Percentiles rank a stretch among this genome's conserved stretches.
phyloP scores from a whole-genome alignment of 2,329 filamentous ascomycete genomes.

The Beauveria sp. region DNA sequence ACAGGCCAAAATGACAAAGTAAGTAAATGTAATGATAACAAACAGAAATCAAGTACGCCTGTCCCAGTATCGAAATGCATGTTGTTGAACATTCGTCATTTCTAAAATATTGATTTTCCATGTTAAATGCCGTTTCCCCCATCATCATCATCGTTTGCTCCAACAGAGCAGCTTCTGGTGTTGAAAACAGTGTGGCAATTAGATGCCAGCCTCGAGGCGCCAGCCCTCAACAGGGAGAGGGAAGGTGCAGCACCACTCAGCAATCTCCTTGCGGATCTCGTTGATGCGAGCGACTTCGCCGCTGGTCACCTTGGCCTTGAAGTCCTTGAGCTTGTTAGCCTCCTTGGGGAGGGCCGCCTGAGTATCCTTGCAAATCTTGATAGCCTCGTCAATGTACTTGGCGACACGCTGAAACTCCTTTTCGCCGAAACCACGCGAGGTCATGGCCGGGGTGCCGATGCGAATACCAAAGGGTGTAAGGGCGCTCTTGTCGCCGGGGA shows the following conservation, averaged over 20 bases:
- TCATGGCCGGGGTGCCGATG: conserved; percentile 97
- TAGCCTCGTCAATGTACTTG: conserved; percentile 77
- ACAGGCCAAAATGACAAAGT: background rate
- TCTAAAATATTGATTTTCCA: conserved; percentile 5
- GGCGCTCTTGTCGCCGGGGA: conserved; percentile 94
- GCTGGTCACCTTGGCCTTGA: conserved; percentile 82
- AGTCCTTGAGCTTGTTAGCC: conserved; percentile 99
- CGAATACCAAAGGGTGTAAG: conserved; percentile 91
- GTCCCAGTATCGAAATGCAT: conserved; percentile 9
- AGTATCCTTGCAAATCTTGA: conserved; percentile 85
- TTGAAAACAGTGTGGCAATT: conserved; percentile 20
- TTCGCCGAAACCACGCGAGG: conserved; percentile 84
- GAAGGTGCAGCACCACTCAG: conserved; percentile 80
- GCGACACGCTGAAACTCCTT: conserved; percentile 89
- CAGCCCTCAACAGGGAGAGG: conserved; percentile 80
- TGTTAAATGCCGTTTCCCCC: conserved; percentile 11
- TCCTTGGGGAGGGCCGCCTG: conserved; percentile 84
- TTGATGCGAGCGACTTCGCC: conserved; percentile 77
- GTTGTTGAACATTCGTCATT: conserved; percentile 13
- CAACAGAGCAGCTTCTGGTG: background rate
- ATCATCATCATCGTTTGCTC: background rate
- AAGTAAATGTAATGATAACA: conserved; percentile 2
- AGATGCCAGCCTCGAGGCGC: conserved; percentile 53
- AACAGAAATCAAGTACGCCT: conserved; percentile 1
- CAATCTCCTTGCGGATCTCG: conserved; percentile 80